A percentile compares a stretch with the other conserved stretches of the same genome.
Conservation (phyloP, 768 basidiomycete species). For the Pholiota molesta region DNA sequence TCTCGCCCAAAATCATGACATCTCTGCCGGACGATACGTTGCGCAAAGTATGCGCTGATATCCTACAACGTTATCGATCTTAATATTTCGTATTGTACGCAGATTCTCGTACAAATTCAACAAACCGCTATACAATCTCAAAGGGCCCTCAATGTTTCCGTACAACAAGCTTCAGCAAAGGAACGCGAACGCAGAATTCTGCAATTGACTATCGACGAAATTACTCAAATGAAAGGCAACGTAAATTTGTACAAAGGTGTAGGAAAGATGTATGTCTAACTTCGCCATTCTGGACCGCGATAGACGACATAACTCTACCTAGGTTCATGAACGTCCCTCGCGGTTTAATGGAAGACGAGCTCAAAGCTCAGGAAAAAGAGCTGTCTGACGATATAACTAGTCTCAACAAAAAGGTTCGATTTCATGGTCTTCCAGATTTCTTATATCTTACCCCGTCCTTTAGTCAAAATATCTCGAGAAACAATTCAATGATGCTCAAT, state of each 20-base stretch:
- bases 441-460: not conserved
- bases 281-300: constrained; percentile 2
- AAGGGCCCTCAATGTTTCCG: constrained; percentile 69
- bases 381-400: constrained; percentile 81
- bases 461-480: constrained; percentile 93
- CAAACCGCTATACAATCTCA: constrained; percentile 88
- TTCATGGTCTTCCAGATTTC: not conserved
- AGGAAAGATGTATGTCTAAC: constrained; percentile 85
- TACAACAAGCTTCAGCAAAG: constrained; percentile 77
- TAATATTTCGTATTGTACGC: constrained; percentile 13
- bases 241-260: constrained; percentile 93
- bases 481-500: constrained; percentile 89
- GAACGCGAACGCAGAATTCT: constrained; percentile 90
- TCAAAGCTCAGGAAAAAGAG: constrained; percentile 80
- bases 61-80: not conserved
- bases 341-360: constrained; percentile 72
- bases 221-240: constrained; percentile 67
- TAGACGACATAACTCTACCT: not conserved
- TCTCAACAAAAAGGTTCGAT: constrained; percentile 80
- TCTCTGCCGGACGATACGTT: constrained; percentile 82
- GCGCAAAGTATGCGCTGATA: constrained; percentile 56
- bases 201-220: constrained; percentile 86
- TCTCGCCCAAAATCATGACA: constrained; percentile 37
- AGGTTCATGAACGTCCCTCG: constrained; percentile 94
- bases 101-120: constrained; percentile 95